These are phyloP conservation scores for Podospora pseudopauciseta DNA, from an alignment of 495 filamentous ascomycete genomes.

Conservation along the genomic window DNA sequence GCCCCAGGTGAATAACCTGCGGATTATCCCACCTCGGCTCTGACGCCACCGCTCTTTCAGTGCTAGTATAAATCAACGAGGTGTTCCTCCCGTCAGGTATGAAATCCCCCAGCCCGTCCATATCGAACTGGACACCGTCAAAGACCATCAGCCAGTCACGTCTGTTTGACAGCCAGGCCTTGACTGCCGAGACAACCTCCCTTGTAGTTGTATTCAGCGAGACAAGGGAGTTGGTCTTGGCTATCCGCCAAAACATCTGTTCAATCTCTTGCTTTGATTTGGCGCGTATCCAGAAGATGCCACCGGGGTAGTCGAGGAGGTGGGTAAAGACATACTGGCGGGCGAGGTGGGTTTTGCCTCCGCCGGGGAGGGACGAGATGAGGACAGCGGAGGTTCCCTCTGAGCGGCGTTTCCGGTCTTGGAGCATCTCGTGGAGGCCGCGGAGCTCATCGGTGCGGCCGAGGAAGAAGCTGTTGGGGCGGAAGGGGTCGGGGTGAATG, in stretches of 20 bases:
- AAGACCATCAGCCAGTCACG: constrained; percentile 72
- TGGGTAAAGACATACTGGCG: constrained; percentile 74
- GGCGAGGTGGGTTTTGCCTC: constrained; percentile 78
- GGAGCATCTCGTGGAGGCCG: constrained; percentile 64
- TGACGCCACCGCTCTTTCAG: constrained; percentile 61
- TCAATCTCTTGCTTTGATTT: constrained; percentile 60
- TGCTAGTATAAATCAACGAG: constrained; percentile 74
- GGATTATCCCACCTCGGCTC: constrained; percentile 71
- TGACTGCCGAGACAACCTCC: constrained; percentile 57
- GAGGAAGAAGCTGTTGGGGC: constrained; percentile 72
- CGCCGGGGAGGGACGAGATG: constrained; percentile 69
- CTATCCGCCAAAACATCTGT: constrained; percentile 72
- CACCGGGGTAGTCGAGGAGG: constrained; percentile 63
- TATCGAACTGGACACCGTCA: constrained; percentile 70
- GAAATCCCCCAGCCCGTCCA: constrained; percentile 58
- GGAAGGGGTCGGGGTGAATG: constrained; percentile 70
- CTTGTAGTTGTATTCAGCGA: constrained; percentile 27
- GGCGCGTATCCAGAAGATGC: constrained; percentile 77
- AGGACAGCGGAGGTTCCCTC: constrained; percentile 66
- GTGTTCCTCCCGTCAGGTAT: constrained; percentile 67
- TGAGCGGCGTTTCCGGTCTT: constrained; percentile 57
- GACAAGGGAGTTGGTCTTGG: constrained; percentile 57
- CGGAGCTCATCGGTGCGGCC: constrained; percentile 68
- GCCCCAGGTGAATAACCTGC: constrained; percentile 61
- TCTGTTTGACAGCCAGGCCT: constrained; percentile 65